Conservation (phyloP, 306 rosid genomes). For the Medicago arabica region DNA sequence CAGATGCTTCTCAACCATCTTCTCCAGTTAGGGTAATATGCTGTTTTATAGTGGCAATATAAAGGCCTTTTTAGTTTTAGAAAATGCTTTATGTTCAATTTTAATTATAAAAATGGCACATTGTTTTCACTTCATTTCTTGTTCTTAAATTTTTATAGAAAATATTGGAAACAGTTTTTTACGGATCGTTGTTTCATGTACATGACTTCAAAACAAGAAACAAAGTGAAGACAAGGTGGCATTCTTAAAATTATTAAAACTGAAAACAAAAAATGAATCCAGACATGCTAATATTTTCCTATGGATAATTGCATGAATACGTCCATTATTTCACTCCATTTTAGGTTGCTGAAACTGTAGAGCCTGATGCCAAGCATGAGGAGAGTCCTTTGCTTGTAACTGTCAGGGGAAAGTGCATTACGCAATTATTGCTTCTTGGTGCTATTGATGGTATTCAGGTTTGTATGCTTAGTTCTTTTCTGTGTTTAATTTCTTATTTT, state of each 20-base stretch:
- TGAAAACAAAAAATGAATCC: constrained; percentile 8
- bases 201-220: neutral
- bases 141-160: neutral
- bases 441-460: constrained; percentile 97
- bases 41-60: neutral
- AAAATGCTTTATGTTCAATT: neutral
- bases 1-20: constrained; percentile 83
- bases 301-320: constrained; percentile 26
- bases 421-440: constrained; percentile 88
- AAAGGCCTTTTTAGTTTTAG: neutral
- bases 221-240: neutral
- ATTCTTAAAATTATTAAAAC: neutral
- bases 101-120: constrained; percentile 6
- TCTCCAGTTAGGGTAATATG: constrained; percentile 79
- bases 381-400: constrained; percentile 79
- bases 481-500: constrained; percentile 32
- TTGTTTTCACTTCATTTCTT: constrained; percentile 2
- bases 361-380: constrained; percentile 70
- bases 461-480: constrained; percentile 38
- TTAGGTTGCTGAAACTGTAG: constrained; percentile 74
- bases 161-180: neutral
- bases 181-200: neutral
- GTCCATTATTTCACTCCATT: constrained; percentile 40
- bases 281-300: constrained; percentile 19
- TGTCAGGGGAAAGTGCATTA: constrained; percentile 92